phyloP scores from a whole-genome alignment of 768 basidiomycete genomes.

The Amanita rubescens region DNA sequence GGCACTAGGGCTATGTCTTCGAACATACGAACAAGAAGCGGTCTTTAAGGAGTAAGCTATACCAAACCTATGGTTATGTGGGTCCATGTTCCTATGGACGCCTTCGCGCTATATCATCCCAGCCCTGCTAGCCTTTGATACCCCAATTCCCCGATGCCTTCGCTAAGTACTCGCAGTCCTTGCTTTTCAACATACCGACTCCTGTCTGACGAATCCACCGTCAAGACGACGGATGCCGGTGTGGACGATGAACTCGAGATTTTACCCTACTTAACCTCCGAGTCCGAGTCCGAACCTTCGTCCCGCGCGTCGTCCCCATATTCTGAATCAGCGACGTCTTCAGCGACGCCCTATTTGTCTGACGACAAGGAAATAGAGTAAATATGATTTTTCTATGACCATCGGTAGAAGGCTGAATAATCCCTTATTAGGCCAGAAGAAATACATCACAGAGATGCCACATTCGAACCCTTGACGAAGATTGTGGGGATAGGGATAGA shows the following conservation, averaged over 20 bases:
- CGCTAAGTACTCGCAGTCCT: background rate
- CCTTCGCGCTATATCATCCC: background rate
- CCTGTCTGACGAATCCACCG: background rate
- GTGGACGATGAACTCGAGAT: background rate
- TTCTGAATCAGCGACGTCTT: background rate
- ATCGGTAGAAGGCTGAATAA: background rate
- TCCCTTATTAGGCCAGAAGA: background rate
- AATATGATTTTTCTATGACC: background rate
- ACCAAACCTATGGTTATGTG: slow-evolving; percentile 3
- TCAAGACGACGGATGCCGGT: background rate
- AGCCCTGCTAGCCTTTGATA: background rate
- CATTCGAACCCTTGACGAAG: too few relatives aligned
- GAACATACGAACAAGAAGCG: slow-evolving; percentile 2
- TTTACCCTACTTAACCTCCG: background rate
- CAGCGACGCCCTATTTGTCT: background rate
- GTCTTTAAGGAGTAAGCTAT: slow-evolving; percentile 1
- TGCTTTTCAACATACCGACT: background rate
- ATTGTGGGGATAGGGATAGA: too few relatives aligned
- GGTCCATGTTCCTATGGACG: slow-evolving; percentile 2
- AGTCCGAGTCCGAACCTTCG: background rate
- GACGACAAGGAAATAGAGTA: background rate
- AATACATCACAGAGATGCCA: too few relatives aligned
- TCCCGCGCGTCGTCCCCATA: background rate
- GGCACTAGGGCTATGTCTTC: background rate
- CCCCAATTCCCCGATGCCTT: slow-evolving; percentile 3